These are phyloP conservation scores for Saccharomycopsis schoenii DNA, from an alignment of 805 yeast genomes.

Conservation along the genomic window DNA sequence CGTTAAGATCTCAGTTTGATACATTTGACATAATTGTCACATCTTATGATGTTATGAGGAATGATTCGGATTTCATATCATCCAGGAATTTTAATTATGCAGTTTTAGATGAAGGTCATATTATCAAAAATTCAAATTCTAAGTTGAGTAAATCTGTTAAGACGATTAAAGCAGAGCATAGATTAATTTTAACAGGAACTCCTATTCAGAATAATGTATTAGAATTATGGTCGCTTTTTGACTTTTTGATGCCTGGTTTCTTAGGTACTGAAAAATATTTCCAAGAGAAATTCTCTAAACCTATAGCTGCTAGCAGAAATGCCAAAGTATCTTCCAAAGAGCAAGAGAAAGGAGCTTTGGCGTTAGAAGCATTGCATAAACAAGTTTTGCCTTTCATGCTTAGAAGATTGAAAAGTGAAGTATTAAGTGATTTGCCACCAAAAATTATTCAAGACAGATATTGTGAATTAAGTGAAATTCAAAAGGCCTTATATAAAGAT, in stretches of 20 bases:
- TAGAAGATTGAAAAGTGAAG: constrained; percentile 93
- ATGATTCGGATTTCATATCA: constrained; percentile 62
- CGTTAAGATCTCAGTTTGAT: constrained; percentile 42
- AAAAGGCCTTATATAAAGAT: constrained; percentile 77
- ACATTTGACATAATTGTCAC: constrained; percentile 82
- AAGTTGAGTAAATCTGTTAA: constrained; percentile 87
- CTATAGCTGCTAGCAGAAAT: constrained; percentile 88
- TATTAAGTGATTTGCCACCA: constrained; percentile 91
- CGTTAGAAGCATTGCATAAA: constrained; percentile 90
- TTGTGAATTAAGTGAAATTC: constrained; percentile 89
- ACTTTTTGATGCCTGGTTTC: constrained; percentile 97
- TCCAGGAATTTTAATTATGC: constrained; percentile 77
- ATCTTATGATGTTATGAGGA: constrained; percentile 92
- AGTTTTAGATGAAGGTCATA: constrained; percentile 95
- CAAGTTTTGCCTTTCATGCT: constrained; percentile 95
- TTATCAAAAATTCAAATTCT: constrained; percentile 84
- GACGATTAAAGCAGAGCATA: constrained; percentile 70
- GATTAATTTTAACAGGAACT: constrained; percentile 89
- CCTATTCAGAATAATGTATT: constrained; percentile 96
- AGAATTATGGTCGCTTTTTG: constrained; percentile 96
- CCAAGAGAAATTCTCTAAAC: constrained; percentile 94
- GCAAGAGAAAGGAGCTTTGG: constrained; percentile 94
- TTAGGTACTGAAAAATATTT: constrained; percentile 90
- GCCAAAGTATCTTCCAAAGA: constrained; percentile 84
- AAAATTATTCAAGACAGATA: constrained; percentile 97